These are phyloP conservation scores for Trypanosoma platydactyli DNA, from an alignment of 208 protist species.

Conservation along the genomic window DNA sequence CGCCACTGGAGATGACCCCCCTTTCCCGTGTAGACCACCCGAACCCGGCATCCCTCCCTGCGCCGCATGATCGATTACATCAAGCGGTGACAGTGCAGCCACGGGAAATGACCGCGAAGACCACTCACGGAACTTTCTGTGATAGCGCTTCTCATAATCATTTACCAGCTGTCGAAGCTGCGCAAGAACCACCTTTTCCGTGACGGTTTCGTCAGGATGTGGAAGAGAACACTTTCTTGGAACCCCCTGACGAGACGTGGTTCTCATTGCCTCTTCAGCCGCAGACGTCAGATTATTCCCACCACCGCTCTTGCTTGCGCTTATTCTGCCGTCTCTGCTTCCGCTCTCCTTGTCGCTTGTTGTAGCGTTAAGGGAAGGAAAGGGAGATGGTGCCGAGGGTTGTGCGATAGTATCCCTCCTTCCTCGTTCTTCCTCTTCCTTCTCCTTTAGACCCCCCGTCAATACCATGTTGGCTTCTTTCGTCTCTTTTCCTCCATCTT, in stretches of 20 bases:
- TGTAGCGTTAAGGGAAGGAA: too few species aligned
- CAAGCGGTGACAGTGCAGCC: conserved; percentile 1
- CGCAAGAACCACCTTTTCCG: conserved; percentile 5
- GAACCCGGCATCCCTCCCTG: not conserved
- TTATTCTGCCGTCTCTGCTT: not conserved
- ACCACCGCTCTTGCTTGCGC: not conserved
- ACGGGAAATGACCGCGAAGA: not conserved
- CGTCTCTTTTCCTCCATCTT: not conserved
- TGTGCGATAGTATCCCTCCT: too few species aligned
- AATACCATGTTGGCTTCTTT: too few species aligned
- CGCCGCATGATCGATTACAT: not conserved
- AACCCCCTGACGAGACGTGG: too few species aligned
- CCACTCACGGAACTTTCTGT: conserved; percentile 1
- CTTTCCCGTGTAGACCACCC: too few species aligned
- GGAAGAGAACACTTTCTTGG: too few species aligned
- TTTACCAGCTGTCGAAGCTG: conserved; percentile 14
- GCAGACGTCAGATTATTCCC: too few species aligned
- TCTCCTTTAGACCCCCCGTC: too few species aligned
- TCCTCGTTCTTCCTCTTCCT: too few species aligned
- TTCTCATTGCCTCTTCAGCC: too few species aligned
- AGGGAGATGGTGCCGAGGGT: too few species aligned
- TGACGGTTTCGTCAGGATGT: too few species aligned
- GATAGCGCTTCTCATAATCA: conserved; percentile 23
- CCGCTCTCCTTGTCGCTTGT: not conserved
- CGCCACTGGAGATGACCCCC: not conserved